Percentiles rank a stretch among this genome's conserved stretches.
phyloP scores from a whole-genome alignment of 129 eudicot species.

The Oenanthe sinensis region DNA sequence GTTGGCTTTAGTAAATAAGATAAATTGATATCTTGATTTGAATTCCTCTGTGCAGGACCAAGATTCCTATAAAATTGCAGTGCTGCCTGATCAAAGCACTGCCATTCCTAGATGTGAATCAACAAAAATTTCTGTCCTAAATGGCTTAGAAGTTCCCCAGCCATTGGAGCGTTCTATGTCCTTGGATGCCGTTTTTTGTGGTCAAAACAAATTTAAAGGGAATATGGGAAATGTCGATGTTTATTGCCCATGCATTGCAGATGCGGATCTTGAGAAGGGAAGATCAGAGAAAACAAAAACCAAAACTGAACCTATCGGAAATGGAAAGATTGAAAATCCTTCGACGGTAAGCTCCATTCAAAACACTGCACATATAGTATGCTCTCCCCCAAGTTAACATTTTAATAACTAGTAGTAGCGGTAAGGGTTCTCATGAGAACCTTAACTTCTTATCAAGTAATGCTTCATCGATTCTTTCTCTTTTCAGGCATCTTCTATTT shows the following conservation, averaged over 20 bases:
- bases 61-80: constrained; percentile 39
- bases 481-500: neutral
- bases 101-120: constrained; percentile 26
- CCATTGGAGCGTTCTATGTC: constrained; percentile 40
- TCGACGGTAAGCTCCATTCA: constrained; percentile 34
- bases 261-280: constrained; percentile 60
- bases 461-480: neutral
- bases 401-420: neutral
- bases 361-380: neutral
- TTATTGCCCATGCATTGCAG: constrained; percentile 38
- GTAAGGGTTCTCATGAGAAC: neutral
- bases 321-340: constrained; percentile 39
- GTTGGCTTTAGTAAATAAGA: neutral
- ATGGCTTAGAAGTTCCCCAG: constrained; percentile 24
- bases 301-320: constrained; percentile 30
- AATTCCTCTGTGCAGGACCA: constrained; percentile 38
- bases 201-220: constrained; percentile 37
- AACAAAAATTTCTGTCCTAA: constrained; percentile 13
- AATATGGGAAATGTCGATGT: constrained; percentile 39
- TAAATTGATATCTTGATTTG: neutral
- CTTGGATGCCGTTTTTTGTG: constrained; percentile 31
- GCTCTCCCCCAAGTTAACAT: neutral
- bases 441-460: neutral
- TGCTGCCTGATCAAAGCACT: constrained; percentile 52
- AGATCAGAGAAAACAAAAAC: constrained; percentile 31